Evolutionary conservation across 768 basidiomycete genomes (phyloP).

Genomic region (Mycena latifolia): DNA sequence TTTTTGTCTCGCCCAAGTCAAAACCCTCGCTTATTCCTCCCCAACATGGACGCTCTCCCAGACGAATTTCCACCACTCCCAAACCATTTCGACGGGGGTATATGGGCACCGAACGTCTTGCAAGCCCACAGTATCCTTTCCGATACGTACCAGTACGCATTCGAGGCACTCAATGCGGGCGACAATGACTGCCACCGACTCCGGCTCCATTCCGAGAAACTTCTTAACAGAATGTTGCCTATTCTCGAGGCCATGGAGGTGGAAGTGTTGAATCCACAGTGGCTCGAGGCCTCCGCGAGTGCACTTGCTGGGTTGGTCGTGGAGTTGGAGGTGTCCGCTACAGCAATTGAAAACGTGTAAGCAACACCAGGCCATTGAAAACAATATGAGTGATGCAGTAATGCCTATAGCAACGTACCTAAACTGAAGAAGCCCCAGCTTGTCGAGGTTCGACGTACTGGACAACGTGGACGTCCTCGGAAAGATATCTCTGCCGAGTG

Average conservation of each 20-base stretch:
- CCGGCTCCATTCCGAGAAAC: constrained; percentile 16
- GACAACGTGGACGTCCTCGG: constrained; percentile 9
- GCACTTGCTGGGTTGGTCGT: not conserved
- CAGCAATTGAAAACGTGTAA: constrained; percentile 6
- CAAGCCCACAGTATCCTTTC: not conserved
- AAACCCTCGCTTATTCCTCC: not conserved
- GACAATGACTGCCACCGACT: constrained; percentile 14
- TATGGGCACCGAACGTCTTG: constrained; percentile 9
- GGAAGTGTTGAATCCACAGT: constrained; percentile 4
- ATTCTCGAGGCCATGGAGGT: constrained; percentile 14
- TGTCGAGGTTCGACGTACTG: constrained; percentile 1
- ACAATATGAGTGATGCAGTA: no score
- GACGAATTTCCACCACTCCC: constrained; percentile 4
- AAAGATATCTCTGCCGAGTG: constrained; percentile 12
- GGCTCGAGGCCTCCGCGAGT: not conserved
- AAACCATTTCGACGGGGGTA: constrained; percentile 12
- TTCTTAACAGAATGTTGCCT: constrained; percentile 5
- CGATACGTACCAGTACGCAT: constrained; percentile 12
- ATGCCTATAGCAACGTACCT: not conserved
- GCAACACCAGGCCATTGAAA: not conserved
- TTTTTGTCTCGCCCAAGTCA: not conserved
- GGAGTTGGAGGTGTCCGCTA: not conserved
- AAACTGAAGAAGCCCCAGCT: constrained; percentile 2
- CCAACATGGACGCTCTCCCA: not conserved
- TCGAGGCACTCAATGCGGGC: constrained; percentile 2